These are phyloP conservation scores for Saraca asoca DNA, from an alignment of 331 rosid species.

Conservation along the genomic window DNA sequence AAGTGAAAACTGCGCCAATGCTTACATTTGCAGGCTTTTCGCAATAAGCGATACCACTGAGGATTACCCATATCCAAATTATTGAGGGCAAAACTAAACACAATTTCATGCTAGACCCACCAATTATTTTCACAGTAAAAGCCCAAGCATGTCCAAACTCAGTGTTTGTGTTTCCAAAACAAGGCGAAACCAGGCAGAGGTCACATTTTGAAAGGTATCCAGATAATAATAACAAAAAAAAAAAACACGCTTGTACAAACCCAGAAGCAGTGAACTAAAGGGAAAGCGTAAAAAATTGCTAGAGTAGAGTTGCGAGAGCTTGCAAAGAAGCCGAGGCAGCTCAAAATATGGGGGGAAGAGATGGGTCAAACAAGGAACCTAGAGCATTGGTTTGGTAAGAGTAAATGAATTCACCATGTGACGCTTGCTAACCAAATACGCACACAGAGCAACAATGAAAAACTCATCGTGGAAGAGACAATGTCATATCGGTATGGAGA, in stretches of 20 bases:
- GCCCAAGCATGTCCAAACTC: slow-evolving; percentile 33
- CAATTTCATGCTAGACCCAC: slow-evolving; percentile 43
- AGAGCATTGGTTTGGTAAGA: too few relatives aligned
- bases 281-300: neutral
- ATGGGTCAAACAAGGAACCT: too few relatives aligned
- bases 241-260: neutral
- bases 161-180: slow-evolving; percentile 13
- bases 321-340: neutral
- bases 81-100: slow-evolving; percentile 34
- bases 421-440: too few relatives aligned
- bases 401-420: too few relatives aligned
- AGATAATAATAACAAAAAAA: slow-evolving; percentile 4
- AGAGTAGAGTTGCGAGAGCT: neutral
- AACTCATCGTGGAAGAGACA: too few relatives aligned
- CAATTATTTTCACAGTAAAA: slow-evolving; percentile 30
- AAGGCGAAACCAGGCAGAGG: slow-evolving; percentile 19
- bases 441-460: too few relatives aligned
- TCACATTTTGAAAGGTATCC: slow-evolving; percentile 28
- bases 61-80: slow-evolving; percentile 46
- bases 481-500: too few relatives aligned
- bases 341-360: too few relatives aligned
- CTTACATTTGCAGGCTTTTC: slow-evolving; percentile 63
- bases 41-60: slow-evolving; percentile 45
- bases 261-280: slow-evolving; percentile 6
- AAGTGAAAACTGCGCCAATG: slow-evolving; percentile 71